phyloP scores from a whole-genome alignment of 495 filamentous ascomycete genomes.

The Penicillium dipodomyicola region DNA sequence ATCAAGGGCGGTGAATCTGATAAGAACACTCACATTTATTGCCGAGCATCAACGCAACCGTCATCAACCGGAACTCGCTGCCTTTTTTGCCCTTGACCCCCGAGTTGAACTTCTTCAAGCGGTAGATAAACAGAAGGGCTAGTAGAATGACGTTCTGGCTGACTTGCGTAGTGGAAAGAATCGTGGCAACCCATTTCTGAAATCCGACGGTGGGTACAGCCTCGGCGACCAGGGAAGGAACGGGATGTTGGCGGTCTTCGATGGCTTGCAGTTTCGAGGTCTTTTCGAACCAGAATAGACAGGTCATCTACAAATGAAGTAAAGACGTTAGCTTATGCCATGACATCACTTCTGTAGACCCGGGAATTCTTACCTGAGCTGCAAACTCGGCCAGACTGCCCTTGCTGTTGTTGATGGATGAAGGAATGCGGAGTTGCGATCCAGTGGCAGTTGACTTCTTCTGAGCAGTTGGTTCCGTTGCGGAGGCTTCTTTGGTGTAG shows the following conservation, averaged over 20 bases:
- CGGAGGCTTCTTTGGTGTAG: conserved; percentile 24
- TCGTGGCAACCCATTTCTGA: conserved; percentile 88
- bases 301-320: conserved; percentile 66
- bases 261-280: conserved; percentile 69
- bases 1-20: conserved; percentile 21
- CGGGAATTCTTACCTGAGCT: conserved; percentile 59
- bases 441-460: conserved; percentile 48
- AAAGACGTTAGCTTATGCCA: conserved; percentile 6
- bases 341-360: background rate
- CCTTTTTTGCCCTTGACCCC: conserved; percentile 84
- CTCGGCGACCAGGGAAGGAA: conserved; percentile 57
- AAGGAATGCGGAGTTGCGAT: conserved; percentile 67
- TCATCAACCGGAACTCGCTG: conserved; percentile 93
- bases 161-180: conserved; percentile 92
- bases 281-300: conserved; percentile 98
- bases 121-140: conserved; percentile 88
- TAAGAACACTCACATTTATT: conserved; percentile 79
- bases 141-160: conserved; percentile 93
- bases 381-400: conserved; percentile 79
- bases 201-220: conserved; percentile 78
- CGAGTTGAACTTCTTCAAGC: conserved; percentile 86
- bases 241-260: conserved; percentile 58
- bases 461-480: conserved; percentile 23
- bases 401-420: conserved; percentile 68
- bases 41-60: conserved; percentile 94